phyloP scores from a whole-genome alignment of 495 filamentous ascomycete genomes.

The Tuber umbilicatum region DNA sequence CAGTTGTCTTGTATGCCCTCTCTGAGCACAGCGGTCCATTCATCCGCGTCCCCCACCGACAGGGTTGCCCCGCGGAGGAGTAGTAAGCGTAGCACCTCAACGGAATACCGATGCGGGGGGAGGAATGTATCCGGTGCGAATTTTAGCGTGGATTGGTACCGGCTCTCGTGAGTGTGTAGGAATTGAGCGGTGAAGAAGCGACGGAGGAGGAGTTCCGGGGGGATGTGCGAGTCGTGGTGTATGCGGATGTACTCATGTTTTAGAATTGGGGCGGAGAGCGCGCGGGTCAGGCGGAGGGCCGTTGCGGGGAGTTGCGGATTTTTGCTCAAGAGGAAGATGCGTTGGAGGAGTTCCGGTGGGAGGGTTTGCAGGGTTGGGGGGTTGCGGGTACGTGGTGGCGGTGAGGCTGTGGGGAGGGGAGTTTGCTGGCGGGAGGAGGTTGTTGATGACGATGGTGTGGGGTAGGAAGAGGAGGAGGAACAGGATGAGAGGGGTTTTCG shows the following conservation, averaged over 20 bases:
- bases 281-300: slow-evolving; percentile 14
- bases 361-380: slow-evolving; percentile 11
- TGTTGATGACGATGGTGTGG: neutral
- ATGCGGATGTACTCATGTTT: slow-evolving; percentile 10
- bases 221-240: neutral
- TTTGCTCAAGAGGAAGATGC: slow-evolving; percentile 8
- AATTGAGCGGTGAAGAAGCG: slow-evolving; percentile 16
- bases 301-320: slow-evolving; percentile 12
- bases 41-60: slow-evolving; percentile 11
- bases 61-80: slow-evolving; percentile 10
- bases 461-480: neutral
- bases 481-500: neutral
- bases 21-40: slow-evolving; percentile 1
- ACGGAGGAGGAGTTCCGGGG: neutral
- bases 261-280: slow-evolving; percentile 12
- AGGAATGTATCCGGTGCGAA: neutral
- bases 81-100: neutral
- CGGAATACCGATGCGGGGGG: neutral
- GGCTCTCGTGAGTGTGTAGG: neutral
- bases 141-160: neutral
- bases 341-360: slow-evolving; percentile 21
- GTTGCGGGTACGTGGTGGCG: neutral
- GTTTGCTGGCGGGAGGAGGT: neutral
- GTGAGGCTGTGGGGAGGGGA: slow-evolving; percentile 4
- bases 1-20: slow-evolving; percentile 5